Percentiles rank a stretch among this genome's conserved stretches.
These are phyloP conservation scores for Sistotremastrum suecicum DNA, from an alignment of 768 basidiomycete genomes.

Conservation along the genomic window DNA sequence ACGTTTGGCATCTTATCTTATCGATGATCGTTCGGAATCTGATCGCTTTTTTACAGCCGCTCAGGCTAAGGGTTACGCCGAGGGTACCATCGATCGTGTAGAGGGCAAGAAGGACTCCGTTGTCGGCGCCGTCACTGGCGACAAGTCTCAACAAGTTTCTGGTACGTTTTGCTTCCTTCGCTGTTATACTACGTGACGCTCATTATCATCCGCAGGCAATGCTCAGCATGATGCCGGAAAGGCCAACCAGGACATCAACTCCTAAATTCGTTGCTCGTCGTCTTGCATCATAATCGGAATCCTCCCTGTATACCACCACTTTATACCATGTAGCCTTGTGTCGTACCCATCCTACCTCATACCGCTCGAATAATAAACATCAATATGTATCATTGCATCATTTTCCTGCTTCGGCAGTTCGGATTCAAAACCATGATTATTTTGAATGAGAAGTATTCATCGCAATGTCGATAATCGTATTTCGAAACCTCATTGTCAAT, in stretches of 20 bases:
- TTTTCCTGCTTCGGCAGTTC: too few relatives aligned
- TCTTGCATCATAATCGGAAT: too few relatives aligned
- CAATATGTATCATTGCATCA: too few relatives aligned
- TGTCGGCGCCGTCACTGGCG: slow-evolving; percentile 42
- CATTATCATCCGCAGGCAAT: slow-evolving; percentile 28
- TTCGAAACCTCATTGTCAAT: too few relatives aligned
- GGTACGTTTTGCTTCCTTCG: slow-evolving; percentile 20
- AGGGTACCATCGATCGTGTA: slow-evolving; percentile 31
- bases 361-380: too few relatives aligned
- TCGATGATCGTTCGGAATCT: background rate
- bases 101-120: slow-evolving; percentile 39
- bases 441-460: too few relatives aligned
- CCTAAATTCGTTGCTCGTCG: background rate
- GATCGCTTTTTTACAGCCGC: slow-evolving; percentile 15
- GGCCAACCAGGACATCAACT: slow-evolving; percentile 37
- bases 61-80: slow-evolving; percentile 34
- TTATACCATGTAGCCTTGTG: too few relatives aligned
- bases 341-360: too few relatives aligned
- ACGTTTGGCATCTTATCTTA: background rate
- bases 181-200: slow-evolving; percentile 6
- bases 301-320: too few relatives aligned
- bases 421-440: too few relatives aligned
- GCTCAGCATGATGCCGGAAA: slow-evolving; percentile 38
- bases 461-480: too few relatives aligned
- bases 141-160: slow-evolving; percentile 32